These are phyloP conservation scores for Rhizopus delemar DNA, from an alignment of 371 early-diverging fungal genomes.

Conservation along the genomic window DNA sequence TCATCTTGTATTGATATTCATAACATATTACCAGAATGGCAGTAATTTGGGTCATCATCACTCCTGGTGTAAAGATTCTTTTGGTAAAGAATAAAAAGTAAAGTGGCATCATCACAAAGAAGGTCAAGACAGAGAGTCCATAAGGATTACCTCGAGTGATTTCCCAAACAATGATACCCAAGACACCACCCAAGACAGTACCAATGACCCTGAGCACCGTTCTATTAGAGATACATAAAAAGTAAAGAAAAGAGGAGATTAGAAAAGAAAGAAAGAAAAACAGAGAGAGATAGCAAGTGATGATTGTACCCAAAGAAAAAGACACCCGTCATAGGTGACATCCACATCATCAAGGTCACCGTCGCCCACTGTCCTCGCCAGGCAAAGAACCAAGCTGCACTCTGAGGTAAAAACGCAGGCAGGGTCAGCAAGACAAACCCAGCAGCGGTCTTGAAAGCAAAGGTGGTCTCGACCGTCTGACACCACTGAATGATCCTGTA, in stretches of 20 bases:
- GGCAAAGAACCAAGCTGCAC: slow-evolving; percentile 37
- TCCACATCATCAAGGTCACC: slow-evolving; percentile 46
- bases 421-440: slow-evolving; percentile 38
- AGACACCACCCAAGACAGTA: slow-evolving; percentile 36
- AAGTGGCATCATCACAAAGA: slow-evolving; percentile 24
- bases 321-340: slow-evolving; percentile 39
- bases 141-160: slow-evolving; percentile 43
- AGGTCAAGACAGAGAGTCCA: slow-evolving; percentile 34
- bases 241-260: too few relatives aligned
- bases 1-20: slow-evolving; percentile 29
- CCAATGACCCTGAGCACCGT: slow-evolving; percentile 35
- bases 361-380: slow-evolving; percentile 52
- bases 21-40: slow-evolving; percentile 39
- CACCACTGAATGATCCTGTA: slow-evolving; percentile 30
- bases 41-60: slow-evolving; percentile 36
- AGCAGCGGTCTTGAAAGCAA: slow-evolving; percentile 42
- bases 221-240: slow-evolving; percentile 11
- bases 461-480: slow-evolving; percentile 23
- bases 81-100: slow-evolving; percentile 37
- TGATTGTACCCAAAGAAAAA: slow-evolving; percentile 37
- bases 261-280: too few relatives aligned
- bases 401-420: slow-evolving; percentile 35
- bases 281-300: background rate
- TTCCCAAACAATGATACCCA: slow-evolving; percentile 49
- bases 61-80: slow-evolving; percentile 22